These are phyloP conservation scores for Isabelozyma heimii DNA, from an alignment of 805 yeast species.

Conservation along the genomic window DNA sequence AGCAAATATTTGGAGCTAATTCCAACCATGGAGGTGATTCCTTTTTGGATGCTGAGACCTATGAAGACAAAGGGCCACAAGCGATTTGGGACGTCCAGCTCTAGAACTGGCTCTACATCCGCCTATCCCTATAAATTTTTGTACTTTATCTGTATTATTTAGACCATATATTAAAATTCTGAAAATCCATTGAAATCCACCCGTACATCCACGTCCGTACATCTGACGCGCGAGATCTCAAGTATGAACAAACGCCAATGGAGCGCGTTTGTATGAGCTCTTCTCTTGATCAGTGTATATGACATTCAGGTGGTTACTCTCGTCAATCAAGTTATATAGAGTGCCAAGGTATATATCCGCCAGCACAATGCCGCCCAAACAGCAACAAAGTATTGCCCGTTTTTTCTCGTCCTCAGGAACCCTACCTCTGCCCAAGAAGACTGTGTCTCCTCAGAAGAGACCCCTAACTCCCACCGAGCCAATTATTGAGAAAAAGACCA, in stretches of 20 bases:
- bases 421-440: not conserved
- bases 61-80: constrained; percentile 77
- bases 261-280: too few species aligned
- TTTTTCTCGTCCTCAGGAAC: constrained; percentile 16
- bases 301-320: too few species aligned
- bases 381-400: constrained; percentile 32
- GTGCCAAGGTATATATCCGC: not conserved
- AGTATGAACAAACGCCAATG: too few species aligned
- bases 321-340: too few species aligned
- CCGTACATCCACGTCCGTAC: too few species aligned
- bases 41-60: constrained; percentile 67
- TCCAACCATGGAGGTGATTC: constrained; percentile 54
- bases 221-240: too few species aligned
- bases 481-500: not conserved
- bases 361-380: not conserved
- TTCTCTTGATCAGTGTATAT: too few species aligned
- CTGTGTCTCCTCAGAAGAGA: not conserved
- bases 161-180: not conserved
- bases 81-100: constrained; percentile 65
- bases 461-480: not conserved
- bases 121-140: not conserved
- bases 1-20: constrained; percentile 71
- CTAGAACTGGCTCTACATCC: constrained; percentile 5
- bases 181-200: too few species aligned
- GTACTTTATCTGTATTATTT: not conserved